A percentile compares a stretch with the other conserved stretches of the same genome.
These are phyloP conservation scores for Aspergillus caelatus DNA, from an alignment of 2,329 filamentous ascomycete genomes.

Conservation along the genomic window DNA sequence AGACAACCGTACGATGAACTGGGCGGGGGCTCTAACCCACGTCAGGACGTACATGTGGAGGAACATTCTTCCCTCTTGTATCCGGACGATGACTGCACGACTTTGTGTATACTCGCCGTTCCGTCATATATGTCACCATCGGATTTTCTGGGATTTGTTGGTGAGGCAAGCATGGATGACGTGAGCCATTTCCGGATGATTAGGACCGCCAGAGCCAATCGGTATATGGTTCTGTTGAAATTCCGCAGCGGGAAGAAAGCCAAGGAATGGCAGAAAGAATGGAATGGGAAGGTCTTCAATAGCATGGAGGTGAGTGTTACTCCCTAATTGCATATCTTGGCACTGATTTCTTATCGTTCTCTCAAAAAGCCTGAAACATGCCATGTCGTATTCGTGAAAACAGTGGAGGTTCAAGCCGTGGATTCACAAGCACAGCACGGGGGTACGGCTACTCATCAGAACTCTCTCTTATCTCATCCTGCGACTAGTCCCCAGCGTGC, in stretches of 20 bases:
- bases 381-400: conserved; percentile 92
- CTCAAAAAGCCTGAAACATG: conserved; percentile 76
- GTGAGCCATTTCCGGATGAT: conserved; percentile 96
- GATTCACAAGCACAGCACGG: conserved; percentile 37
- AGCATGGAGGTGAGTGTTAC: conserved; percentile 71
- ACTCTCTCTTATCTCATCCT: conserved; percentile 60
- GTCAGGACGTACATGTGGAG: conserved; percentile 11
- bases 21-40: conserved; percentile 25
- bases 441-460: conserved; percentile 48
- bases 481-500: conserved; percentile 28
- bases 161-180: conserved; percentile 79
- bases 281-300: conserved; percentile 93
- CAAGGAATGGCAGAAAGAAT: conserved; percentile 77
- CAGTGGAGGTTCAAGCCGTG: conserved; percentile 78
- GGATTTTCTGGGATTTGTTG: conserved; percentile 89
- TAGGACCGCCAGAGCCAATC: conserved; percentile 81
- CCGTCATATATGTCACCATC: conserved; percentile 90
- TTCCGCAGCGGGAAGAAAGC: conserved; percentile 77
- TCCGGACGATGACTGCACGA: conserved; percentile 69
- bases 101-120: conserved; percentile 89
- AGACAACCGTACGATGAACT: conserved; percentile 30
- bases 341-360: conserved; percentile 19
- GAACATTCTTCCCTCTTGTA: conserved; percentile 17
- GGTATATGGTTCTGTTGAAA: conserved; percentile 95
- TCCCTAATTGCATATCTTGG: background rate